phyloP scores from a whole-genome alignment of 2,329 filamentous ascomycete species.

The Mycosphaerelloides madeirae region DNA sequence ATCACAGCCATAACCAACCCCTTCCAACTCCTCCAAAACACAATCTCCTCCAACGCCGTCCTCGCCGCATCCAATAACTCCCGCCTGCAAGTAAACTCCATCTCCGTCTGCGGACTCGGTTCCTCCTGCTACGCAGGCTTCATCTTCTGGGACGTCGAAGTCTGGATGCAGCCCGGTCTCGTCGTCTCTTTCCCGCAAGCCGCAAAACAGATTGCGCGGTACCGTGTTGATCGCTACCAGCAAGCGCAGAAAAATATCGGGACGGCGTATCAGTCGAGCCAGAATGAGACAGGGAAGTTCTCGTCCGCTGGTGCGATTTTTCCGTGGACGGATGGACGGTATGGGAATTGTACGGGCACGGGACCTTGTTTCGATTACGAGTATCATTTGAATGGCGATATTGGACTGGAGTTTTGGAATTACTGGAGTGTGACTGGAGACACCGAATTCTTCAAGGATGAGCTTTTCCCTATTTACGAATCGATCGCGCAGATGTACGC shows the following conservation, averaged over 20 bases:
- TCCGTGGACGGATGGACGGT: constrained; percentile 63
- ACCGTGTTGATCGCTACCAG: constrained; percentile 53
- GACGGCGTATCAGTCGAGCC: constrained; percentile 52
- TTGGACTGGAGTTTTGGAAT: constrained; percentile 58
- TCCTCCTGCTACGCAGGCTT: constrained; percentile 64
- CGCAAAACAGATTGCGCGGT: constrained; percentile 60
- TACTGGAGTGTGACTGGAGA: constrained; percentile 59
- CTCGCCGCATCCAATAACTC: constrained; percentile 45
- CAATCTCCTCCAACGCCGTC: constrained; percentile 52
- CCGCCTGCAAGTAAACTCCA: constrained; percentile 56
- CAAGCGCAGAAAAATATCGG: constrained; percentile 59
- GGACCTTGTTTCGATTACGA: constrained; percentile 64
- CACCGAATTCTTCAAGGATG: constrained; percentile 49
- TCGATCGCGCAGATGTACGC: constrained; percentile 59
- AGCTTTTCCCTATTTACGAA: constrained; percentile 60
- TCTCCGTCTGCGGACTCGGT: constrained; percentile 63
- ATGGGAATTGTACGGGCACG: constrained; percentile 62
- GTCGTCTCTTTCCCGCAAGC: constrained; percentile 60
- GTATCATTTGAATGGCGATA: constrained; percentile 68
- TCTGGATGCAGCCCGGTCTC: constrained; percentile 65
- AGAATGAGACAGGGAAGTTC: constrained; percentile 55
- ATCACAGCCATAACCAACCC: constrained; percentile 53
- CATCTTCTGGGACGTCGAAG: constrained; percentile 63
- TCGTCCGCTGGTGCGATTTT: constrained; percentile 57
- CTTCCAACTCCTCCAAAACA: constrained; percentile 55